Evolutionary conservation across 78 protist species (phyloP).

Genomic region (Monosiga brevicollis): DNA sequence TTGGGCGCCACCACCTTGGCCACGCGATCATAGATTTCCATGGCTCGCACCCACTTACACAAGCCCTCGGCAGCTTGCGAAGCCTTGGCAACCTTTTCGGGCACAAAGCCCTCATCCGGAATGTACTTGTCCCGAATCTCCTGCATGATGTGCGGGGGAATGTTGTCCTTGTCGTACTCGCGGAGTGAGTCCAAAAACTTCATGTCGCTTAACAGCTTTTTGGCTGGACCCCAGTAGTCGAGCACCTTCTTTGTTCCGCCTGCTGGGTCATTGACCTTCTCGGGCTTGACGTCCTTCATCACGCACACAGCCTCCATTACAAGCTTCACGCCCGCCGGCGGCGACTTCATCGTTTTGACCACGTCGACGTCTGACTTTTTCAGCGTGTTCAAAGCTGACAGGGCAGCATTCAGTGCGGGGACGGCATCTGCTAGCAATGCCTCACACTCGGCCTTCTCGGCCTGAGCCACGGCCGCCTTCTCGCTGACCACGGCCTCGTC

Average conservation of each 20-base stretch:
- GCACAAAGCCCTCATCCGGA: slow-evolving; percentile 26
- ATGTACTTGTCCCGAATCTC: slow-evolving; percentile 26
- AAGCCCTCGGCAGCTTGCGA: slow-evolving; percentile 59
- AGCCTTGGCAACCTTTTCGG: slow-evolving; percentile 24
- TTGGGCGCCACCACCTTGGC: slow-evolving; percentile 63
- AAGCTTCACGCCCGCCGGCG: slow-evolving; percentile 37
- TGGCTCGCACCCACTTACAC: slow-evolving; percentile 70
- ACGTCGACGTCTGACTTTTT: slow-evolving; percentile 22
- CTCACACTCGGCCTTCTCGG: slow-evolving; percentile 42
- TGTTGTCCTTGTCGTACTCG: slow-evolving; percentile 46
- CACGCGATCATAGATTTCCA: slow-evolving; percentile 57
- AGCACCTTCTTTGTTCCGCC: slow-evolving; percentile 4
- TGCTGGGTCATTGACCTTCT: neutral
- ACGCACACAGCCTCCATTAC: slow-evolving; percentile 59
- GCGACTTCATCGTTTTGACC: slow-evolving; percentile 33
- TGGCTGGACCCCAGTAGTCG: slow-evolving; percentile 10
- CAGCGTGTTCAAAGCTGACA: slow-evolving; percentile 24
- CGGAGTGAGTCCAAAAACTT: slow-evolving; percentile 25
- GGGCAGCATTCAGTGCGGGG: slow-evolving; percentile 49
- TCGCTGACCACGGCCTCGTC: slow-evolving; percentile 15
- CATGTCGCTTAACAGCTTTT: slow-evolving; percentile 16
- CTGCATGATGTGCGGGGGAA: slow-evolving; percentile 12
- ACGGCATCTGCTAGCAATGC: slow-evolving; percentile 43
- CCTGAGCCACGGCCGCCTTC: slow-evolving; percentile 39
- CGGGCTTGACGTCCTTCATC: slow-evolving; percentile 13